Evolutionary conservation across 352 stramenopile genomes (phyloP), one percentile per base, ranked within the genome.

Genomic region (Globisporangium spiculum): DNA sequence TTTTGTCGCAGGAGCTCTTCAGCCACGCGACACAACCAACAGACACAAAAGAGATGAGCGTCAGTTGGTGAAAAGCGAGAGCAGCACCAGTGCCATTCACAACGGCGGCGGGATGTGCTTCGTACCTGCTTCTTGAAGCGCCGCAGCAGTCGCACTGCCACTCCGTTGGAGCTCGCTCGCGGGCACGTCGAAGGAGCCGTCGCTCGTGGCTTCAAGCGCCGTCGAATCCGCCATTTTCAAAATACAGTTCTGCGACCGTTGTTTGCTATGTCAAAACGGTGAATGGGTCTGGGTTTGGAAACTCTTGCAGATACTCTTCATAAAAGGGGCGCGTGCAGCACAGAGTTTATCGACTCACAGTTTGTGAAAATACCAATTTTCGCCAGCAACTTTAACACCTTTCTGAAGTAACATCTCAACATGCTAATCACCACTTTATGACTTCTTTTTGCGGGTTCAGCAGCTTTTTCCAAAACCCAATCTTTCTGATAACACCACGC

Each of bases 1-100:
- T 87, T 65, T 50, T 83, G 75, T 1, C 84, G 80, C 26, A 93
- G 67, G 18, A 30, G 60, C 68, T 90, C 79, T 68, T 68, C 57
- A 50, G 59, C 10, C 26, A 30, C 46, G 41, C 12, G 38, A 14
- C 1, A 14, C 16, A 46, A 46, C 30, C 4, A 20, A 32, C 22
- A 36, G 24, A 34, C 24, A 60, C 3, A 18, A 24, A 44, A 48
- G 38, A 32, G 2, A 60, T 52, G 16, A 46, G 41, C 38, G 12
- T 2, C 57, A 24, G 26, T 16, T 38, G n/a, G 22, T 52, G n/a
- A 69, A 30, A 7, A 2, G 48, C 14, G 7, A n/a, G 10, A 4
- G 34, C 4, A 26, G 10, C 57, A 27, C 12, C 2, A 5, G 36
- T 12, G 10, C 36, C 36, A 44, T 16, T 16, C 12, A 10, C 10